These are phyloP conservation scores for Hyaloscypha bicolor DNA, from an alignment of 495 filamentous ascomycete species.

Conservation along the genomic window DNA sequence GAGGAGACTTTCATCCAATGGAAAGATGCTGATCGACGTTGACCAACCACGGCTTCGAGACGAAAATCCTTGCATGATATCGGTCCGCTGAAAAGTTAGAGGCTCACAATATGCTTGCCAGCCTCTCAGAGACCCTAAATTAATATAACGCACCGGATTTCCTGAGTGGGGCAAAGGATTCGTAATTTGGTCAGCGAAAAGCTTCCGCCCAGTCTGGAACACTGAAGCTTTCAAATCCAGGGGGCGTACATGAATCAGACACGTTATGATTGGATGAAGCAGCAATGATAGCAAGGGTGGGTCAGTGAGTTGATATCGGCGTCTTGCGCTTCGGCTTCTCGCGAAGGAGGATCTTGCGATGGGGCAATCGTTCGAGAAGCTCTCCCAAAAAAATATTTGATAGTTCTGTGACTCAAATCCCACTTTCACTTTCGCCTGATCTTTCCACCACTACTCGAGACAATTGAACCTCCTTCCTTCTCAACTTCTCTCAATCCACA, in stretches of 20 bases:
- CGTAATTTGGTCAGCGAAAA: background rate
- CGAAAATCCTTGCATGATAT: background rate
- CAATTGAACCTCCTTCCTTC: background rate
- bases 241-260: background rate
- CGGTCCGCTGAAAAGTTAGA: background rate
- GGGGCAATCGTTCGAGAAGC: background rate
- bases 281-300: slow-evolving; percentile 4
- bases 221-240: background rate
- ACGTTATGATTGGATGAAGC: background rate
- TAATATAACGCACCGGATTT: background rate
- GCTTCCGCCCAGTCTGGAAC: background rate
- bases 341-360: background rate
- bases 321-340: slow-evolving; percentile 1
- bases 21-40: slow-evolving; percentile 3
- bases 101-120: background rate
- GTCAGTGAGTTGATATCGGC: background rate
- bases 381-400: background rate
- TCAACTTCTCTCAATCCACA: background rate
- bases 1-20: slow-evolving; percentile 2
- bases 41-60: slow-evolving; percentile 10
- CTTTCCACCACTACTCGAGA: background rate
- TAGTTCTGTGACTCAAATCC: background rate
- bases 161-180: background rate
- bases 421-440: background rate
- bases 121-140: background rate